These are phyloP conservation scores for Pseudogymnoascus sp. DNA, from an alignment of 2,329 filamentous ascomycete genomes.

Conservation along the genomic window DNA sequence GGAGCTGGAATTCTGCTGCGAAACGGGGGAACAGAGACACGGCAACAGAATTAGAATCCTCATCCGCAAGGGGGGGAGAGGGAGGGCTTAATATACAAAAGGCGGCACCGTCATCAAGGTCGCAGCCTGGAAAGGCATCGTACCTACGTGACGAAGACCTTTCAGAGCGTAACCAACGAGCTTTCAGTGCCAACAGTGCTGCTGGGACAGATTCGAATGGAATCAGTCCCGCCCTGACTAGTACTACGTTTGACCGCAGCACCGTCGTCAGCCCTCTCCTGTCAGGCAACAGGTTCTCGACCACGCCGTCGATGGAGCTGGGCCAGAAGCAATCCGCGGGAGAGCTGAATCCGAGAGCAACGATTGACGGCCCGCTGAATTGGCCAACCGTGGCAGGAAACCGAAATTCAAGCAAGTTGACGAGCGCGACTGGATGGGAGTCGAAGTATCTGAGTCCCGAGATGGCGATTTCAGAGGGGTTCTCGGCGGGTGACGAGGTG, in stretches of 20 bases:
- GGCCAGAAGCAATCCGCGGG: not conserved
- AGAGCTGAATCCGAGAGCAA: not conserved
- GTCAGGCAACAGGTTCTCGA: not conserved
- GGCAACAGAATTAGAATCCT: not conserved
- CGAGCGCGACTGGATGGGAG: not conserved
- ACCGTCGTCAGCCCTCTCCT: not conserved
- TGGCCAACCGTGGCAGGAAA: not conserved
- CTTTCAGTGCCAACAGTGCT: not conserved
- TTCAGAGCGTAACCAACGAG: not conserved
- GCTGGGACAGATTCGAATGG: not conserved
- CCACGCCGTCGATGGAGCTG: not conserved
- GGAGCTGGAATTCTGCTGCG: not conserved
- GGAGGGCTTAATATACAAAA: not conserved
- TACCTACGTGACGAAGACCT: not conserved
- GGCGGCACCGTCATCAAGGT: not conserved
- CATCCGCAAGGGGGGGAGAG: not conserved
- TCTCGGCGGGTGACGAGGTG: not conserved
- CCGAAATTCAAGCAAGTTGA: not conserved
- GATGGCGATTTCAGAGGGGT: not conserved
- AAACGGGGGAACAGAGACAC: not conserved
- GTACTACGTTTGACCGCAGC: not conserved
- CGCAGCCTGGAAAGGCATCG: not conserved
- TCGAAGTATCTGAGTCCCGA: constrained; percentile 5
- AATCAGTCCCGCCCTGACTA: constrained; percentile 1
- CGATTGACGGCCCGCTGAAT: constrained; percentile 3